Conservation (phyloP, 2,329 filamentous ascomycete species). For the Botrytis tulipae region DNA sequence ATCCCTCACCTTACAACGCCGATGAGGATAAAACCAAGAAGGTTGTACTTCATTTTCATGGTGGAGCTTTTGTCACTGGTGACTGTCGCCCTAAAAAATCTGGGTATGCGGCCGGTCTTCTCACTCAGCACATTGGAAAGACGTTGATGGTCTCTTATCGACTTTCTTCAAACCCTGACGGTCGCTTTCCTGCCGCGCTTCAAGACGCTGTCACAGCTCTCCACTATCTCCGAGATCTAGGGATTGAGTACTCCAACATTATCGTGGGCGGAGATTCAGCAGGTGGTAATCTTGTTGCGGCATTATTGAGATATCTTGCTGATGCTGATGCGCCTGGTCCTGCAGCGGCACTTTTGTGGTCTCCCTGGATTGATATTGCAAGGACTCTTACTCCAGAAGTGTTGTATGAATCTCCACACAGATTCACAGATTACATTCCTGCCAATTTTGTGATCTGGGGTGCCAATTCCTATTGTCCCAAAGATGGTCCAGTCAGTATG, state of each 20-base stretch:
- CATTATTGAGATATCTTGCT: conserved; percentile 3
- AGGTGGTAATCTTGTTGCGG: neutral
- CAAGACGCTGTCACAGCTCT: conserved; percentile 46
- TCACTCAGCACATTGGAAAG: neutral
- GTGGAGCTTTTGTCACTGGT: conserved; percentile 47
- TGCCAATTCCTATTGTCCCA: neutral
- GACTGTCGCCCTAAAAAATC: conserved; percentile 42
- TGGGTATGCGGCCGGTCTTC: conserved; percentile 36
- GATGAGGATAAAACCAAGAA: conserved; percentile 7
- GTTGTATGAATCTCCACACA: neutral
- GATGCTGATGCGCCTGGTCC: neutral
- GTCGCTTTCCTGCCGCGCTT: conserved; percentile 49
- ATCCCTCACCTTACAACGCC: neutral
- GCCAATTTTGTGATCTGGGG: neutral
- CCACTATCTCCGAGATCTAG: neutral
- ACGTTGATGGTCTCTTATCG: neutral
- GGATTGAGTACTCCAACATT: neutral
- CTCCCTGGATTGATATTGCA: neutral
- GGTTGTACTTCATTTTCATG: conserved; percentile 48
- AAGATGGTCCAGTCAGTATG: neutral
- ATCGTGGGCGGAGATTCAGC: neutral
- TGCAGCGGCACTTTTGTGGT: conserved; percentile 3
- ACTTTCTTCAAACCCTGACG: conserved; percentile 41
- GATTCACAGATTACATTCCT: neutral
- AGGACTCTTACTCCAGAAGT: neutral